These are phyloP conservation scores for Papilionanthe hybrid DNA, from an alignment of 116 monocot species.

Conservation along the genomic window DNA sequence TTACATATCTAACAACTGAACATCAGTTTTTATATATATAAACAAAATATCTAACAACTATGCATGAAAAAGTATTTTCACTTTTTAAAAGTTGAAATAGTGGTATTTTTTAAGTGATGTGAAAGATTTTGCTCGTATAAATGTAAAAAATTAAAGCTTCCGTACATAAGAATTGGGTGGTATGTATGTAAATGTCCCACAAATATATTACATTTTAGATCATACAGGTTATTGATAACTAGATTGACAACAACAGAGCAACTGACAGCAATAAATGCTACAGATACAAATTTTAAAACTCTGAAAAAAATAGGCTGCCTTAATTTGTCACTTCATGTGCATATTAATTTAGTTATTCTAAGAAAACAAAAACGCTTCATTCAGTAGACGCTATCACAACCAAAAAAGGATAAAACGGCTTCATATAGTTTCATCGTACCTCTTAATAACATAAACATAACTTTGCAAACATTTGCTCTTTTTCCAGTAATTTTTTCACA, in stretches of 20 bases:
- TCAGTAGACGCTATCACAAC: background rate
- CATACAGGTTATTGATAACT: background rate
- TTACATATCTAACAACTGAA: too few relatives aligned
- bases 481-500: background rate
- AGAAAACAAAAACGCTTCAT: background rate
- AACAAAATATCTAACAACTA: too few relatives aligned
- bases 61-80: too few relatives aligned
- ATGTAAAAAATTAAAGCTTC: too few relatives aligned
- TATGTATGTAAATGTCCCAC: too few relatives aligned
- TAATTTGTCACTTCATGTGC: background rate
- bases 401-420: background rate
- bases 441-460: too few relatives aligned
- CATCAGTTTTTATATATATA: too few relatives aligned
- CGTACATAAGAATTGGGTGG: too few relatives aligned
- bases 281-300: background rate
- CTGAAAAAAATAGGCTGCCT: background rate
- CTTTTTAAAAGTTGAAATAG: too few relatives aligned
- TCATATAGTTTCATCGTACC: too few relatives aligned
- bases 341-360: background rate
- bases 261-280: background rate
- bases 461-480: background rate
- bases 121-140: too few relatives aligned
- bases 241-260: background rate
- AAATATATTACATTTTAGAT: background rate
- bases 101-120: too few relatives aligned